Percentiles rank a stretch among this genome's conserved stretches.
These are phyloP conservation scores for Hibiscus syriacus DNA, from an alignment of 345 rosid genomes.

Conservation along the genomic window DNA sequence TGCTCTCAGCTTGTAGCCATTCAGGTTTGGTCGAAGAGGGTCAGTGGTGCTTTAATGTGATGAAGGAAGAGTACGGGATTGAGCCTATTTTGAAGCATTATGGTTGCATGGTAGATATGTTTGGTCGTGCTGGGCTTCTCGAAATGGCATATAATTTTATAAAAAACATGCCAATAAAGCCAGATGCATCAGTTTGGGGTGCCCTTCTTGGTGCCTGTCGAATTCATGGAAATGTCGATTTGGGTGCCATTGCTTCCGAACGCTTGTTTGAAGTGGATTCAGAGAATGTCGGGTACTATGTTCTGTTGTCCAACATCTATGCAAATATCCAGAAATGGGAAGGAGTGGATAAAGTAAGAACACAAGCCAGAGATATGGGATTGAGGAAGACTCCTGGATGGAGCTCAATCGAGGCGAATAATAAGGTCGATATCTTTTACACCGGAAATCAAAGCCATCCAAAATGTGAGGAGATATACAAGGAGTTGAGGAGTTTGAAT, in stretches of 20 bases:
- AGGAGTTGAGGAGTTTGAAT: constrained; percentile 30
- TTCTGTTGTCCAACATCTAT: constrained; percentile 48
- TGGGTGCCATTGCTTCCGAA: constrained; percentile 41
- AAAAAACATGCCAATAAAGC: constrained; percentile 37
- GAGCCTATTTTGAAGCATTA: constrained; percentile 48
- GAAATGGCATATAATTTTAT: constrained; percentile 39
- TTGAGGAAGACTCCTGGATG: constrained; percentile 61
- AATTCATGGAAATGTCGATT: constrained; percentile 40
- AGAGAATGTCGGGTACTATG: constrained; percentile 54
- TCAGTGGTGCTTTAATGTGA: constrained; percentile 38
- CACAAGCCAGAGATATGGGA: constrained; percentile 39
- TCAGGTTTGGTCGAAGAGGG: constrained; percentile 49
- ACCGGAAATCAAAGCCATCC: constrained; percentile 49
- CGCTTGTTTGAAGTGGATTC: constrained; percentile 41
- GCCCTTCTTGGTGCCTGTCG: constrained; percentile 52
- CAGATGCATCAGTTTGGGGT: constrained; percentile 59
- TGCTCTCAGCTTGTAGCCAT: constrained; percentile 58
- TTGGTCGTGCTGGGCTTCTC: constrained; percentile 45
- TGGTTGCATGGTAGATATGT: constrained; percentile 64
- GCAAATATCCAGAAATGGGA: constrained; percentile 53
- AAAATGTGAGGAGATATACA: constrained; percentile 23
- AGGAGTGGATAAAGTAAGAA: constrained; percentile 37
- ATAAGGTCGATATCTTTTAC: constrained; percentile 47
- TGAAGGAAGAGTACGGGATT: constrained; percentile 40
- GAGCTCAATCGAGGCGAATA: constrained; percentile 44